A percentile compares a stretch with the other conserved stretches of the same genome.
phyloP scores from a whole-genome alignment of 345 rosid genomes.

The Sapria himalayana region DNA sequence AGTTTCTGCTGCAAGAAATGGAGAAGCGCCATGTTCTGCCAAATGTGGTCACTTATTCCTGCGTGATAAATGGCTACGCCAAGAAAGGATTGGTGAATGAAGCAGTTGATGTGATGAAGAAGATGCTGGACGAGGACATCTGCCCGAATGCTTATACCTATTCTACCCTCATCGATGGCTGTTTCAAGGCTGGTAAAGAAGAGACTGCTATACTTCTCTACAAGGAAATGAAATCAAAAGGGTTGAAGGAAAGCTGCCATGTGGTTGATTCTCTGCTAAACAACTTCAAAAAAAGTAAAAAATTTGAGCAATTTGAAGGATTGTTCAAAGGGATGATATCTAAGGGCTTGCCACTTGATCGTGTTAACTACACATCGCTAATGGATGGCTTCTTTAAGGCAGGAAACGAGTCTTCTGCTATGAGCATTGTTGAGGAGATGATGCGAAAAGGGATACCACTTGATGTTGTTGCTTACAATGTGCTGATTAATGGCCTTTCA shows the following conservation, averaged over 20 bases:
- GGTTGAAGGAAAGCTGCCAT: slow-evolving; percentile 37
- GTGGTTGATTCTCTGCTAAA: slow-evolving; percentile 48
- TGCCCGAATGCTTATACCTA: slow-evolving; percentile 38
- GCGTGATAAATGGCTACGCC: slow-evolving; percentile 45
- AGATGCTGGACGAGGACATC: slow-evolving; percentile 27
- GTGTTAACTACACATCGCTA: slow-evolving; percentile 62
- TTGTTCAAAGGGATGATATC: slow-evolving; percentile 30
- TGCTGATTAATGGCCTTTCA: slow-evolving; percentile 46
- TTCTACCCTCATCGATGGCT: slow-evolving; percentile 48
- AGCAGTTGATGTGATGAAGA: slow-evolving; percentile 33
- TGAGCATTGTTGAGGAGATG: slow-evolving; percentile 56
- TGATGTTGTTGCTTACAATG: slow-evolving; percentile 69
- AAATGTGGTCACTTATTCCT: slow-evolving; percentile 47
- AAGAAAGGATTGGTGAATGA: slow-evolving; percentile 57
- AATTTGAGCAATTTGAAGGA: slow-evolving; percentile 30
- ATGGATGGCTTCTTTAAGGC: slow-evolving; percentile 75
- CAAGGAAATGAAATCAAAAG: slow-evolving; percentile 36
- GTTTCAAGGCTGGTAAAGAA: slow-evolving; percentile 39
- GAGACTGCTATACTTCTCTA: slow-evolving; percentile 36
- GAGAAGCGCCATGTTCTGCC: slow-evolving; percentile 23
- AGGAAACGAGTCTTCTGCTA: slow-evolving; percentile 49
- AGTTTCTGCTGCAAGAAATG: slow-evolving; percentile 36
- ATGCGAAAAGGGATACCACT: slow-evolving; percentile 29
- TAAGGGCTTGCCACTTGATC: slow-evolving; percentile 39
- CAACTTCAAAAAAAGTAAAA: slow-evolving; percentile 37